phyloP scores from a whole-genome alignment of 345 rosid species.

The Camelina neglecta region DNA sequence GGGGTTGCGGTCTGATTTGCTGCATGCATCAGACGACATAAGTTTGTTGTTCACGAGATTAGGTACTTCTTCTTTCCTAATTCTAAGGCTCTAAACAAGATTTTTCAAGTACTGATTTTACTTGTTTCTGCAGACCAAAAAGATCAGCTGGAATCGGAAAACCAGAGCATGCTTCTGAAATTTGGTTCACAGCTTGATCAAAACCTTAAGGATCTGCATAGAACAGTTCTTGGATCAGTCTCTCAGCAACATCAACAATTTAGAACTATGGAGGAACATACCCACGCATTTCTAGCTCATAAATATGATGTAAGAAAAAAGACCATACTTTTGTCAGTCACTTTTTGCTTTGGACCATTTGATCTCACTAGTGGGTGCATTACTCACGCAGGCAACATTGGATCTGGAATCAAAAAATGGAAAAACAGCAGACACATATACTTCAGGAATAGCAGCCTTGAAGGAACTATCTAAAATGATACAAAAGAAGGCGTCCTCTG shows the following conservation, averaged over 20 bases:
- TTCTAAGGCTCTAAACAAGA: background rate
- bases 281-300: conserved; percentile 61
- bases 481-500: conserved; percentile 59
- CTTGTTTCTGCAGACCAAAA: conserved; percentile 62
- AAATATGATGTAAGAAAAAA: conserved; percentile 70
- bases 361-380: conserved; percentile 28
- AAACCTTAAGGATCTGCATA: conserved; percentile 70
- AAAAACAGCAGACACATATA: conserved; percentile 51
- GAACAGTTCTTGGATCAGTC: conserved; percentile 70
- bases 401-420: conserved; percentile 61
- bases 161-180: conserved; percentile 62
- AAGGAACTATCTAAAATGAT: conserved; percentile 58
- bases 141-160: conserved; percentile 76
- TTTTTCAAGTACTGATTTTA: conserved; percentile 14
- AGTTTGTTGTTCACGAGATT: conserved; percentile 67
- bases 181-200: conserved; percentile 94
- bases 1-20: conserved; percentile 69
- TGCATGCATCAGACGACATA: conserved; percentile 81
- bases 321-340: background rate
- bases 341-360: conserved; percentile 10
- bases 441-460: conserved; percentile 60
- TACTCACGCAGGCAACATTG: conserved; percentile 62
- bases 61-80: conserved; percentile 53
- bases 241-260: conserved; percentile 86
- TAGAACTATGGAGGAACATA: conserved; percentile 81